Percentiles rank a stretch among this genome's conserved stretches.
These are phyloP conservation scores for Luzula sylvatica DNA, from an alignment of 176 grass and related monocot genomes.

Conservation along the genomic window DNA sequence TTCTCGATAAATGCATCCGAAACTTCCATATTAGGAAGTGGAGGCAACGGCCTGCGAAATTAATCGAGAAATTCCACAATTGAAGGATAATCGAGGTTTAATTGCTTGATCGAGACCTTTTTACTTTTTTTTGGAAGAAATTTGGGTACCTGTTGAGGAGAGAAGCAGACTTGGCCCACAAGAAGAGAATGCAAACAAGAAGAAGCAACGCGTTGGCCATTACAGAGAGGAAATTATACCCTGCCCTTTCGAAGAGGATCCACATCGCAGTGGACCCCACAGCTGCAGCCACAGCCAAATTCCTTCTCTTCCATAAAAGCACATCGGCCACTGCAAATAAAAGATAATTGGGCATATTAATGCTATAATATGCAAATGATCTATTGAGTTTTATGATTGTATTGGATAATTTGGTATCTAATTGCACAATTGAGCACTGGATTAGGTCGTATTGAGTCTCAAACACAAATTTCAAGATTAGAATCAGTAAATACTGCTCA, in stretches of 20 bases:
- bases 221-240: slow-evolving; percentile 85
- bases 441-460: no score
- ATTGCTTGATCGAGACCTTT: neutral
- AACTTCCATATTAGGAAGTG: slow-evolving; percentile 78
- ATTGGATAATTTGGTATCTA: no score
- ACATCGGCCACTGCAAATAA: slow-evolving; percentile 63
- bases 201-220: slow-evolving; percentile 80
- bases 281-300: slow-evolving; percentile 32
- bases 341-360: neutral
- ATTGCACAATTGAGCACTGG: no score
- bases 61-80: no score
- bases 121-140: no score
- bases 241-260: slow-evolving; percentile 80
- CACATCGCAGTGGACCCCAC: slow-evolving; percentile 52
- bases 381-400: no score
- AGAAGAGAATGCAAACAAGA: slow-evolving; percentile 89
- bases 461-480: no score
- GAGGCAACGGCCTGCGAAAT: slow-evolving; percentile 75
- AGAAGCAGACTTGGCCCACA: slow-evolving; percentile 94
- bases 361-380: no score
- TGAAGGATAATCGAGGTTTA: neutral
- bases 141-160: slow-evolving; percentile 66
- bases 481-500: no score
- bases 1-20: slow-evolving; percentile 64
- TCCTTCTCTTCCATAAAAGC: slow-evolving; percentile 87